Percentiles rank a stretch among this genome's conserved stretches.
These are phyloP conservation scores for Myriosclerotinia curreyana DNA, from an alignment of 2,329 filamentous ascomycete species.

Conservation along the genomic window DNA sequence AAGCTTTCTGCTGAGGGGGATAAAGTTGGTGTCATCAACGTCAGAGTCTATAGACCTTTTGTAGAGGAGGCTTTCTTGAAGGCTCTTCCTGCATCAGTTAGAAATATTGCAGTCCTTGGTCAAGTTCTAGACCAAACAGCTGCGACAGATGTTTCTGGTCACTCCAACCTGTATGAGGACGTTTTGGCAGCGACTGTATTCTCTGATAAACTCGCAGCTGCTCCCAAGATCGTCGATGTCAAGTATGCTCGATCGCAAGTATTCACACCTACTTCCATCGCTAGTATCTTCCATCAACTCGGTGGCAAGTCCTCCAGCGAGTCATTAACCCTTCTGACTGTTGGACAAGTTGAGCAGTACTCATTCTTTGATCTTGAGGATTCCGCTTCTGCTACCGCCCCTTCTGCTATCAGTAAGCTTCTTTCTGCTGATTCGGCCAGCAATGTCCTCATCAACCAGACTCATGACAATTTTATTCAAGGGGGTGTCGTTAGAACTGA, in stretches of 20 bases:
- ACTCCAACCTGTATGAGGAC: constrained; percentile 89
- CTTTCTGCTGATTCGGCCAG: constrained; percentile 70
- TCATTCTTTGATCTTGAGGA: constrained; percentile 90
- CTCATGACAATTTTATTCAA: constrained; percentile 62
- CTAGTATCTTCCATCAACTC: constrained; percentile 50
- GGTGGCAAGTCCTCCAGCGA: constrained; percentile 44
- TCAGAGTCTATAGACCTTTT: constrained; percentile 92
- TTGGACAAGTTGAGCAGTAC: constrained; percentile 70
- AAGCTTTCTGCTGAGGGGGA: constrained; percentile 69
- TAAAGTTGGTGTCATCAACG: constrained; percentile 83
- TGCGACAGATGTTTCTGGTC: constrained; percentile 70
- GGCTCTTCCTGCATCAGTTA: constrained; percentile 70
- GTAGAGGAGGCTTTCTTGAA: constrained; percentile 91
- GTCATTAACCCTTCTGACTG: constrained; percentile 49
- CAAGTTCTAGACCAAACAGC: constrained; percentile 75
- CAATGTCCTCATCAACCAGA: constrained; percentile 61
- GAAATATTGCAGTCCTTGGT: constrained; percentile 79
- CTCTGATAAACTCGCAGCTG: constrained; percentile 60
- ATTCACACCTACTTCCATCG: constrained; percentile 55
- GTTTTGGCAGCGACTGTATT: constrained; percentile 84
- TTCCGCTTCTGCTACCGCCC: constrained; percentile 63
- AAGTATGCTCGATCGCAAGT: constrained; percentile 76
- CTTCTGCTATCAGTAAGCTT: constrained; percentile 55
- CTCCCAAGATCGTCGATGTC: constrained; percentile 70
- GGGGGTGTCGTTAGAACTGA: constrained; percentile 83